phyloP scores from a whole-genome alignment of 2,329 filamentous ascomycete genomes.

The Pestalotiopsis fici region DNA sequence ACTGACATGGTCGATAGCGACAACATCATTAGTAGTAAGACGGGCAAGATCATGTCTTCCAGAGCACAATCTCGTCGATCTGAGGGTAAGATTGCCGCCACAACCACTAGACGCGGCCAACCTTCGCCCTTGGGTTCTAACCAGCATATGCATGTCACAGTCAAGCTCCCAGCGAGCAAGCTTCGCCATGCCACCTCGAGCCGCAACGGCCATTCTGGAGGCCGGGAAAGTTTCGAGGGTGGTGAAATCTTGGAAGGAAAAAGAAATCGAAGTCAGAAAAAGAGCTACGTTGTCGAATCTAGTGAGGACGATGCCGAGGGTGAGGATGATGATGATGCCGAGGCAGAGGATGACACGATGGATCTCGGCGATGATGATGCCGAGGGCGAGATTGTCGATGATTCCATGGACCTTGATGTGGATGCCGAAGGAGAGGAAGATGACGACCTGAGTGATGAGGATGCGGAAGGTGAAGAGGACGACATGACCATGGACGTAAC shows the following conservation, averaged over 20 bases:
- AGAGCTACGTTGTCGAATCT: conserved; percentile 62
- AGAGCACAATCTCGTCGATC: conserved; percentile 47
- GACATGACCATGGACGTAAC: conserved; percentile 44
- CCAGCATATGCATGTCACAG: conserved; percentile 51
- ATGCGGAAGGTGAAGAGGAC: conserved; percentile 52
- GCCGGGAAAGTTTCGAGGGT: conserved; percentile 40
- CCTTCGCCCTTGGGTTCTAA: conserved; percentile 44
- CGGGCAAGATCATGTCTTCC: conserved; percentile 48
- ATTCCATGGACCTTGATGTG: conserved; percentile 43
- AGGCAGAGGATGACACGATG: conserved; percentile 34
- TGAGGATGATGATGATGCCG: conserved; percentile 40
- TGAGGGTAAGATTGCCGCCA: conserved; percentile 44
- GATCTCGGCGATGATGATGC: conserved; percentile 30
- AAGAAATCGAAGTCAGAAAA: conserved; percentile 56
- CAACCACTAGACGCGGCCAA: conserved; percentile 43
- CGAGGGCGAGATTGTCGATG: conserved; percentile 32
- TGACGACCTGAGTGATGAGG: conserved; percentile 31
- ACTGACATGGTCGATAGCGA: conserved; percentile 55
- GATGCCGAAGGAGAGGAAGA: conserved; percentile 39
- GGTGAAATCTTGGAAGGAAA: conserved; percentile 52
- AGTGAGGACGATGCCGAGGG: conserved; percentile 43
- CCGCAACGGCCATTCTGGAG: conserved; percentile 31
- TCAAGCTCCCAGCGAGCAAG: conserved; percentile 53
- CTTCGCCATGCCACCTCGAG: conserved; percentile 50
- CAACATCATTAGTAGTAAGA: conserved; percentile 31